Evolutionary conservation across 2,329 filamentous ascomycete species (phyloP).

Genomic region (Xenoacremonium recifei): DNA sequence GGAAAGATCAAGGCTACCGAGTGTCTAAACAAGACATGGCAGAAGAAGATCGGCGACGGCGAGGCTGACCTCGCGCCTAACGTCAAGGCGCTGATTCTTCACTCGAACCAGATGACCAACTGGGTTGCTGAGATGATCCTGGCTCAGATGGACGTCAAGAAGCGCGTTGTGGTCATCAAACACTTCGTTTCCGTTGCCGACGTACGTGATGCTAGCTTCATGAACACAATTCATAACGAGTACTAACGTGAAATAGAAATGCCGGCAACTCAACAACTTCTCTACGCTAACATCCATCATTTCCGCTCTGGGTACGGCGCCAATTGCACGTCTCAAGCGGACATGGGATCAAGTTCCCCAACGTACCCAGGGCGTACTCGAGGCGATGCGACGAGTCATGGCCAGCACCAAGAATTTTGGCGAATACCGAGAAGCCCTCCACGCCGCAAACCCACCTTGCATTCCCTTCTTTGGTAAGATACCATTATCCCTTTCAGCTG

Average conservation of each 20-base stretch:
- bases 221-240: too few species aligned
- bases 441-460: constrained; percentile 91
- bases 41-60: constrained; percentile 84
- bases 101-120: constrained; percentile 98
- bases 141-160: constrained; percentile 90
- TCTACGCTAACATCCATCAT: constrained; percentile 98
- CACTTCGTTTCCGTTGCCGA: constrained; percentile 97
- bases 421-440: constrained; percentile 90
- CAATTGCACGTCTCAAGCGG: constrained; percentile 87
- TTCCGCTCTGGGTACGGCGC: constrained; percentile 89
- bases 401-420: constrained; percentile 97
- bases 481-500: not conserved
- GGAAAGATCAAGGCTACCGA: constrained; percentile 95
- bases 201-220: constrained; percentile 69
- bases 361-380: constrained; percentile 74
- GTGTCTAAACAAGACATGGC: constrained; percentile 98
- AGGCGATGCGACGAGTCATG: constrained; percentile 93
- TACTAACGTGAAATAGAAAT: constrained; percentile 64
- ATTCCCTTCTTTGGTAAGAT: constrained; percentile 92
- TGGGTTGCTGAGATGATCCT: constrained; percentile 99
- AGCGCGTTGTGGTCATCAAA: constrained; percentile 95
- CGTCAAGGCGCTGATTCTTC: constrained; percentile 92
- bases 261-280: constrained; percentile 89
- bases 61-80: constrained; percentile 87
- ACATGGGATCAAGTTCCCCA: constrained; percentile 94